Evolutionary conservation across 345 rosid genomes (phyloP), one percentile per base, ranked within the genome.

Genomic region (Cardamine chenopodiifolia): DNA sequence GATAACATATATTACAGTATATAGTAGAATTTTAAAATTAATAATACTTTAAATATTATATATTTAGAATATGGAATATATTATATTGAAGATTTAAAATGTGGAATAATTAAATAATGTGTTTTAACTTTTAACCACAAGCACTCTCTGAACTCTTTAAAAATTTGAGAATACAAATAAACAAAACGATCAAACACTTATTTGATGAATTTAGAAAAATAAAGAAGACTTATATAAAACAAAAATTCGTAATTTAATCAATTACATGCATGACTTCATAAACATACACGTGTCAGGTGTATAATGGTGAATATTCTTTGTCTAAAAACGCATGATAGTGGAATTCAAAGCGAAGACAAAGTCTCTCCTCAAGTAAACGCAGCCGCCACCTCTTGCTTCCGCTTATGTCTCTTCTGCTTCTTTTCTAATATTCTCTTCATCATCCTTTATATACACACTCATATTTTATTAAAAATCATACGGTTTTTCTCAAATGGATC

Each of bases 381-480:
- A 78, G 81, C 81, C 81, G 81, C 81, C 72, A 20, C 32, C 31
- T 40, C 63, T 72, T 71, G 66, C 72, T 40, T 71, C 68, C 55
- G 7, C 31, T 19, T 62, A 22, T 29, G 19, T 12, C 10, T 20
- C 17, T 48, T 14, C 5, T 29, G 7, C n/a, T 28, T 56, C 10
- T 34, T 67, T 39, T 4, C 25, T 5, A 18, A 11, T 29, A 7
- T 64, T 29, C 13, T 72, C 71, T 6, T 59, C 32, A 18, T 26
- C 47, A 18, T 40, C 18, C 14, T 44, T 44, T 15, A n/a, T 22
- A 55, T 29, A 54, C 15, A 65, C 76, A 54, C 66, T 63, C 55
- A 40, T 64, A 75, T 60, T 17, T 48, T 12, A 61, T 18, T 22
- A 5, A 58, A 59, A 59, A 45, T 19, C 67, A 35, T 60, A 40